phyloP scores from a whole-genome alignment of 768 basidiomycete species.

The Tylopilus sp. region DNA sequence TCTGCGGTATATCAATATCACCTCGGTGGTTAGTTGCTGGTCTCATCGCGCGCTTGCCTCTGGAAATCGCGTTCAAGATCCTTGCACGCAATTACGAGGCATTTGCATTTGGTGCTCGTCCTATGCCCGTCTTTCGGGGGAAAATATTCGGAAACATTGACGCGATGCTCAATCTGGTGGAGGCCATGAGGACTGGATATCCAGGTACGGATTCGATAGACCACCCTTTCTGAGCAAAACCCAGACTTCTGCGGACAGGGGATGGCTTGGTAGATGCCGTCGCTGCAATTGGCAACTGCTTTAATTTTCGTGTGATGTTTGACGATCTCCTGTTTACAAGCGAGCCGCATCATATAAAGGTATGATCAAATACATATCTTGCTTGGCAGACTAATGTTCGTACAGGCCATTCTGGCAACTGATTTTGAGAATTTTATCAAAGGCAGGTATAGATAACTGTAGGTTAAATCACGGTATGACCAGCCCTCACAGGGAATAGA shows the following conservation, averaged over 20 bases:
- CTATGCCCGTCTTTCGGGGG: constrained; percentile 38
- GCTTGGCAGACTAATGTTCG: not conserved
- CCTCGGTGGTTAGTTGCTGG: constrained; percentile 36
- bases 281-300: constrained; percentile 38
- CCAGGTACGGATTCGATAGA: constrained; percentile 39
- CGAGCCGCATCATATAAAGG: constrained; percentile 54
- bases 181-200: constrained; percentile 43
- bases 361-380: not conserved
- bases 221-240: not conserved
- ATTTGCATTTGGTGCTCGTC: constrained; percentile 43
- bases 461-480: not conserved
- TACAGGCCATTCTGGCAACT: constrained; percentile 45
- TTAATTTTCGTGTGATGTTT: constrained; percentile 46
- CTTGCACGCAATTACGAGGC: constrained; percentile 36
- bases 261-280: constrained; percentile 40
- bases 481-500: constrained; percentile 18
- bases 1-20: constrained; percentile 29
- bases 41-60: constrained; percentile 33
- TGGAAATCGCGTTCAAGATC: constrained; percentile 28
- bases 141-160: constrained; percentile 45
- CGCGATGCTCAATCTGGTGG: constrained; percentile 34
- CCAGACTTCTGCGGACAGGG: constrained; percentile 25
- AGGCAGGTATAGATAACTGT: constrained; percentile 32
- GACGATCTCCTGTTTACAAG: constrained; percentile 45
- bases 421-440: constrained; percentile 60